These are phyloP conservation scores for Elsinoe perseae DNA, from an alignment of 2,329 filamentous ascomycete genomes.

Conservation along the genomic window DNA sequence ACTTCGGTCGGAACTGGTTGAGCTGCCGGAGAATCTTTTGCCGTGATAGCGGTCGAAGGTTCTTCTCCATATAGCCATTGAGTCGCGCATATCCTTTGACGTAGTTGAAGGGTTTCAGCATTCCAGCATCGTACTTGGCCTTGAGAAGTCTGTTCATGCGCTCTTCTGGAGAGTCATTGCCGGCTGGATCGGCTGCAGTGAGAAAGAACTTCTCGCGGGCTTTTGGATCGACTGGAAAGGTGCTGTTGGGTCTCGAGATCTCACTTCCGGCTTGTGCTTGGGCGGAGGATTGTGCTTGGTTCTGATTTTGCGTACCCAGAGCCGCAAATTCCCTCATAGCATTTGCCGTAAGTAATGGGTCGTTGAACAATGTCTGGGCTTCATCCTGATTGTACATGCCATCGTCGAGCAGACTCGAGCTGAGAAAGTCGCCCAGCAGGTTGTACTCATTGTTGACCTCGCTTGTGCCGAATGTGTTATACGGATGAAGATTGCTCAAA, in stretches of 20 bases:
- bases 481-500: conserved; percentile 88
- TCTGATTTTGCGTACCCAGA: conserved; percentile 18
- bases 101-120: conserved; percentile 96
- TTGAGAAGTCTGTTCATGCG: conserved; percentile 90
- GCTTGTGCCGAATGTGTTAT: conserved; percentile 89
- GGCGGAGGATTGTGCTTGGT: conserved; percentile 27
- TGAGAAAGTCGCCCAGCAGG: conserved; percentile 90
- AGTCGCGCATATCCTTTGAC: conserved; percentile 90
- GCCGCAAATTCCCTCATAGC: conserved; percentile 38
- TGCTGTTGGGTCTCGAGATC: conserved; percentile 54
- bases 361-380: conserved; percentile 49
- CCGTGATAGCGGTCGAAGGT: conserved; percentile 73
- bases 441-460: conserved; percentile 97
- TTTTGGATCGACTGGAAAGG: conserved; percentile 55
- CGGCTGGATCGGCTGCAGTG: conserved; percentile 89
- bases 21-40: conserved; percentile 88
- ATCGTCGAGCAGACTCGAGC: conserved; percentile 79
- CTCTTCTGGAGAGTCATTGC: conserved; percentile 78
- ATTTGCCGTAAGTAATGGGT: conserved; percentile 45
- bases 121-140: conserved; percentile 91
- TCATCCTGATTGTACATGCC: conserved; percentile 37
- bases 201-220: conserved; percentile 86
- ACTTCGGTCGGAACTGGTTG: conserved; percentile 89
- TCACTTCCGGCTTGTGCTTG: conserved; percentile 44
- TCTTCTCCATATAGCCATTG: conserved; percentile 82